Base-by-base conservation (phyloP, 1,284 basidiomycete species). In the Cystobasidium slooffiae region DNA sequence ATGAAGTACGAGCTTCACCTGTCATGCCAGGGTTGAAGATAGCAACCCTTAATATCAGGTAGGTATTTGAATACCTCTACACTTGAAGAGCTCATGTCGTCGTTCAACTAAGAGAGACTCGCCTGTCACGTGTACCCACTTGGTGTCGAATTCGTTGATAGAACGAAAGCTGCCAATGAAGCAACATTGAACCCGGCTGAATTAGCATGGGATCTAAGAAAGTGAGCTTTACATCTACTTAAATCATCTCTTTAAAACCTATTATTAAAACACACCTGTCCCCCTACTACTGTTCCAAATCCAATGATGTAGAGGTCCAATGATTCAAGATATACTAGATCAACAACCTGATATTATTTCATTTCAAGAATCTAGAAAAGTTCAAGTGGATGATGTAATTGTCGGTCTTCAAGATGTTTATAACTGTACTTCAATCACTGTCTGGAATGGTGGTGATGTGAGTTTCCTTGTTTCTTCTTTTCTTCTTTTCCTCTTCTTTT, bases 311-410 rank as follows among this genome's bases (percentile, higher is more conserved):
- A 55, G 53, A 31, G 53, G 22, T 18, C 53, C 53, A 55, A 6
- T 55, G 22, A 55, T 55, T 55, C 53, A 55, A 31, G 24, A 20
- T 24, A 55, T 55, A 55, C 5, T 55, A 22, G 53, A 55, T 6
- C 4, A 6, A 9, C 5, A 31, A 55, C 53, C 53, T 22, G 53
- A 55, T 55, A 31, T 55, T 6, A 55, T 55, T 55, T 20, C 22
- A 55, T 55, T 55, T 31, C 53, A 55, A 55, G 53, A 55, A 55
- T 31, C 53, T 31, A 55, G 53, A 31, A 20, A 55, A 55, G 53
- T 31, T 31, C 53, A 55, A 55, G 10, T 55, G 24, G 53, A 55
- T 55, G 53, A 55, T 55, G 22, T 55, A 6, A 16, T 7, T 6
- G 22, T 6, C 12, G 53, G 53, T 4, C 16, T 55, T 31, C 7